phyloP scores from a whole-genome alignment of 257 asterid species.

The Nicotiana tabacum region DNA sequence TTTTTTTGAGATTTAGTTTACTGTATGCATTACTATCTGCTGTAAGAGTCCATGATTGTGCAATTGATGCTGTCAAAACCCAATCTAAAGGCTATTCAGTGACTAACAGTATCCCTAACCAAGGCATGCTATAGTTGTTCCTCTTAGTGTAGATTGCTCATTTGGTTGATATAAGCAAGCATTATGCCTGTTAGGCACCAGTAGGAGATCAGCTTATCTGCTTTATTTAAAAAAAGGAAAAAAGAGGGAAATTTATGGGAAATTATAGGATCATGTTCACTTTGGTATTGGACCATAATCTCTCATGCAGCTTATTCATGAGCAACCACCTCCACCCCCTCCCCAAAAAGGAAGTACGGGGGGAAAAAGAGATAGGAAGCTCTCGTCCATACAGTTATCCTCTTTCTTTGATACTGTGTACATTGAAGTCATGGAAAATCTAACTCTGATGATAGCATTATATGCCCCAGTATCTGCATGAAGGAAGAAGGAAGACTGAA shows the following conservation, averaged over 20 bases:
- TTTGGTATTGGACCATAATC: neutral
- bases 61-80: no score
- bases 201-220: no score
- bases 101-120: no score
- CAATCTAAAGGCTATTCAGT: no score
- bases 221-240: neutral
- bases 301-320: neutral
- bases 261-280: neutral
- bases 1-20: no score
- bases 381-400: neutral
- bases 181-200: no score
- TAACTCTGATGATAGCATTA: neutral
- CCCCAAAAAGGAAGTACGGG: neutral
- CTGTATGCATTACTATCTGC: no score
- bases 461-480: neutral
- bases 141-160: no score
- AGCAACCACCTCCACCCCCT: neutral
- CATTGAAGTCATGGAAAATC: neutral
- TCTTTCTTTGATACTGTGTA: neutral
- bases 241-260: neutral
- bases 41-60: no score
- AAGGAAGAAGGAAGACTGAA: neutral
- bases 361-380: neutral
- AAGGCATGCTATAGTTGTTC: no score
- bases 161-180: no score